Evolutionary conservation across 768 basidiomycete species (phyloP), one percentile per base, ranked within the genome.

Genomic region (Lenzites betulinus): DNA sequence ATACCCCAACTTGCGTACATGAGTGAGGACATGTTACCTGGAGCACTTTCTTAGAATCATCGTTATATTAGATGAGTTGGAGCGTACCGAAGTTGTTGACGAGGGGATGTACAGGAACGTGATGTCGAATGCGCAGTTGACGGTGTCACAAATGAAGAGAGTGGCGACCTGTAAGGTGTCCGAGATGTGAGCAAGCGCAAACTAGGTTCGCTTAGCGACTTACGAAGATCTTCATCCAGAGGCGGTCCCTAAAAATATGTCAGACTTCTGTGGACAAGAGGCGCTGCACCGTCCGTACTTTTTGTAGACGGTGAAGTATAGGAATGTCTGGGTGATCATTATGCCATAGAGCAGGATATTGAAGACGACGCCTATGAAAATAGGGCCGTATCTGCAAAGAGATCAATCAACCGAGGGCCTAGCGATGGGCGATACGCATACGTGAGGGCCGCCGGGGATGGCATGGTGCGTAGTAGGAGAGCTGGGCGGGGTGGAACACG

Each of bases 271-370:
- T 23, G 5, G 23, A 1, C 2, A 8, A 11, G 11, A 15, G 8
- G 22, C 30, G 1, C 7, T 30, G 43, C 20, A 6, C 51, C 3
- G 1, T 9, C 66, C 70, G 60, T 38, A 75, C 81, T 64, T 67
- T 59, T 77, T 78, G 68, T 72, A 79, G 0, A 76, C 73, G 46
- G 73, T 76, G 65, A 74, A 79, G 67, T 84, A 84, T 6, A 84
- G 39, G 58, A 79, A 79, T 11, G 76, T 70, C 68, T 85, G 78
- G 0, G 75, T 76, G 48, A 79, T 76, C 77, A 81, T 81, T 44
- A 83, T 78, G 1, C 81, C 81, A 59, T 79, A 81, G 11, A 83
- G 73, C 15, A 81, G 54, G 22, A 81, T 67, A 59, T 82, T 82
- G 69, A 82, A 66, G 15, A 75, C 66, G 55, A 77, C 74, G n/a